Evolutionary conservation across 352 stramenopile genomes (phyloP).

Genomic region (Pythium pyrilobum): DNA sequence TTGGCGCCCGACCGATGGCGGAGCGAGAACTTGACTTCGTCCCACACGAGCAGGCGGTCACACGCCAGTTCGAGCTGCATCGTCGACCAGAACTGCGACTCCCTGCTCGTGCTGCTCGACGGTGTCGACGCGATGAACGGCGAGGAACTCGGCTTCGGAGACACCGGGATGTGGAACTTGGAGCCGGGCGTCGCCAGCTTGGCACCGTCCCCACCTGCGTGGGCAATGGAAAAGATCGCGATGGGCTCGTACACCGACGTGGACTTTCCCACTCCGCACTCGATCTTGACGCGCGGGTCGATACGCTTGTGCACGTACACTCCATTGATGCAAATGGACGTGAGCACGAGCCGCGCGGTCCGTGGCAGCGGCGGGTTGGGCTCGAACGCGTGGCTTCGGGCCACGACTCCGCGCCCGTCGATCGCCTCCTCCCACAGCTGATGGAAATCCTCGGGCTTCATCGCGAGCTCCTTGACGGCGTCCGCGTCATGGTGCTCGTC

Average conservation of each 20-base stretch:
- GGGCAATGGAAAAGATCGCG: neutral
- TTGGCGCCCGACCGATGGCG: constrained; percentile 32
- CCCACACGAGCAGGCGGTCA: constrained; percentile 46
- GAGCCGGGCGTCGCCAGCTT: neutral
- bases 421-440: constrained; percentile 42
- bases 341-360: constrained; percentile 31
- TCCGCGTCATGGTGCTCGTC: constrained; percentile 5
- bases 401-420: constrained; percentile 22
- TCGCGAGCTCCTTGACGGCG: constrained; percentile 24
- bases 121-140: neutral
- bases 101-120: neutral
- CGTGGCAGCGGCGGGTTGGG: constrained; percentile 24
- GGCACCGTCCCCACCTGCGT: neutral
- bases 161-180: neutral
- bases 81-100: constrained; percentile 9
- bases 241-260: constrained; percentile 4
- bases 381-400: constrained; percentile 15
- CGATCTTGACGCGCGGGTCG: constrained; percentile 48
- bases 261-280: constrained; percentile 24
- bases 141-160: neutral
- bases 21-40: constrained; percentile 55
- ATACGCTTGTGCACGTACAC: constrained; percentile 41
- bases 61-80: constrained; percentile 38
- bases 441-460: constrained; percentile 36
- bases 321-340: constrained; percentile 36